These are phyloP conservation scores for Xylariaceae sp. DNA, from an alignment of 2,329 filamentous ascomycete genomes.

Conservation along the genomic window DNA sequence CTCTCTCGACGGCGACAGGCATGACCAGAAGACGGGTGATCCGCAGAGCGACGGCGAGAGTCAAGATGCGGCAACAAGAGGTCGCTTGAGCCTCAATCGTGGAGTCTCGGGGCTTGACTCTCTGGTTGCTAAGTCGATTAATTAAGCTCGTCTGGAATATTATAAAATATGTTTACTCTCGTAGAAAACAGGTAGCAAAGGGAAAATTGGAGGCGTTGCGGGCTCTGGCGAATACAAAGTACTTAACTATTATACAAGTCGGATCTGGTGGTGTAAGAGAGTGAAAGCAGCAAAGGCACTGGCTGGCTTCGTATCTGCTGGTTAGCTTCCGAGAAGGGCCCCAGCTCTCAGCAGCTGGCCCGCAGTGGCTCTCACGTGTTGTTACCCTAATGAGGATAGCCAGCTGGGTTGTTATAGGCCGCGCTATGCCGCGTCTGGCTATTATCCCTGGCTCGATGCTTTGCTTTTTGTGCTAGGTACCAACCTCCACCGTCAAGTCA, in stretches of 20 bases:
- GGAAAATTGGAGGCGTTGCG: constrained; percentile 8
- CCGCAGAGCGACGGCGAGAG: constrained; percentile 6
- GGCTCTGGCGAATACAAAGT: neutral
- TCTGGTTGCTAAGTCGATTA: constrained; percentile 3
- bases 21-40: constrained; percentile 20
- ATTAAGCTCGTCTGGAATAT: neutral
- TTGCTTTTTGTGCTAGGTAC: neutral
- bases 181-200: neutral
- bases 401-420: neutral
- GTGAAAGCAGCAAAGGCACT: neutral
- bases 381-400: constrained; percentile 1
- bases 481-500: neutral
- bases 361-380: constrained; percentile 2
- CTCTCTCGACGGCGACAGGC: constrained; percentile 8
- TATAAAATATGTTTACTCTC: neutral
- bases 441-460: neutral
- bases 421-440: constrained; percentile 4
- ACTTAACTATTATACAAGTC: neutral
- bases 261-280: neutral
- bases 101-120: neutral
- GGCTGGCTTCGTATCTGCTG: neutral
- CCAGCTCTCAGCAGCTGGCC: too few species aligned
- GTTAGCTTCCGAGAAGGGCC: neutral
- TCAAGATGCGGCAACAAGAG: neutral
- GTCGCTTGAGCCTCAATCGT: constrained; percentile 28